These are phyloP conservation scores for Cotoneaster glaucophyllus DNA, from an alignment of 306 rosid species.

Conservation along the genomic window DNA sequence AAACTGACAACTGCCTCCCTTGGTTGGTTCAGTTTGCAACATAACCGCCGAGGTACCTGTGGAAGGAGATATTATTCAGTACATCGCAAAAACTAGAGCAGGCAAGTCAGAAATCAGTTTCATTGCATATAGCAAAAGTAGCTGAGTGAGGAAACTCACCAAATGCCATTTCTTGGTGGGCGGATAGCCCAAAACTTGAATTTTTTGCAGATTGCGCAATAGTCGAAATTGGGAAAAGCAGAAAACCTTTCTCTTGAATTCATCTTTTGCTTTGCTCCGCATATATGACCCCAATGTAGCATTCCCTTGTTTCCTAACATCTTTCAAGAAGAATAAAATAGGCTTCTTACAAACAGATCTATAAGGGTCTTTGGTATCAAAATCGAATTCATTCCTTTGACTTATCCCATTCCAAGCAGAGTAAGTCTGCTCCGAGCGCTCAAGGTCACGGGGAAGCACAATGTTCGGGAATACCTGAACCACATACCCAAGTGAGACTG, in stretches of 20 bases:
- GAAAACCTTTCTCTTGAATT: slow-evolving; percentile 50
- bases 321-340: slow-evolving; percentile 50
- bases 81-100: neutral
- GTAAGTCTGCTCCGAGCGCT: slow-evolving; percentile 67
- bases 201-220: slow-evolving; percentile 35
- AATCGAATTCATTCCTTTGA: slow-evolving; percentile 52
- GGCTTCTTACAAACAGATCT: slow-evolving; percentile 63
- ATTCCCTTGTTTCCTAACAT: slow-evolving; percentile 39
- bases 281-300: slow-evolving; percentile 52
- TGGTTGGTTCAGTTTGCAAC: slow-evolving; percentile 46
- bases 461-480: slow-evolving; percentile 57
- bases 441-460: slow-evolving; percentile 65
- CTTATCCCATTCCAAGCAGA: slow-evolving; percentile 72
- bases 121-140: neutral
- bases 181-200: slow-evolving; percentile 44
- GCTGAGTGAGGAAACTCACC: slow-evolving; percentile 33
- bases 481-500: slow-evolving; percentile 64
- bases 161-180: slow-evolving; percentile 63
- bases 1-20: slow-evolving; percentile 43
- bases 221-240: slow-evolving; percentile 53
- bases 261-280: slow-evolving; percentile 40
- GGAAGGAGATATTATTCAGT: slow-evolving; percentile 17
- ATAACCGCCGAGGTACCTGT: slow-evolving; percentile 63
- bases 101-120: neutral
- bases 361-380: slow-evolving; percentile 61